Conservation (phyloP, 2,329 filamentous ascomycete species). For the Blastomyces percursus region DNA sequence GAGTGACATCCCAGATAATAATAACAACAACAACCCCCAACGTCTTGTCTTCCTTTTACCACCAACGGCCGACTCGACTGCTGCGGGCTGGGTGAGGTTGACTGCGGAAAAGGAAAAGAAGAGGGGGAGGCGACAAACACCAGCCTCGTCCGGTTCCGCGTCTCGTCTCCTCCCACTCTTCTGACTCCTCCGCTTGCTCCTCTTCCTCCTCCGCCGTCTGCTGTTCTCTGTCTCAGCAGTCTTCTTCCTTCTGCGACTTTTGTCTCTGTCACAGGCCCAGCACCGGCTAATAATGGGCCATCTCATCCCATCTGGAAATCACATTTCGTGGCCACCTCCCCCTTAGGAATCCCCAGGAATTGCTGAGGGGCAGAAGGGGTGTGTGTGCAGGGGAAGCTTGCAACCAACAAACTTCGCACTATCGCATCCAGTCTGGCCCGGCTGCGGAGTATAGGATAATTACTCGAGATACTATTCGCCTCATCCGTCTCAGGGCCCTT, state of each 20-base stretch:
- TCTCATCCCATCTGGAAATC: background rate
- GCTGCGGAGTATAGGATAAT: background rate
- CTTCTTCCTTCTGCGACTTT: background rate
- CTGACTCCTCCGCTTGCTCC: background rate
- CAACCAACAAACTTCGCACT: background rate
- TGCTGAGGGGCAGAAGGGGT: background rate
- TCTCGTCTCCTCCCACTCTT: background rate
- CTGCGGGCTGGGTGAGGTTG: background rate
- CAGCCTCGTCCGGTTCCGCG: background rate
- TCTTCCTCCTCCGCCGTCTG: too few species aligned
- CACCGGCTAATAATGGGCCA: background rate
- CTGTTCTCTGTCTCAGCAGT: too few species aligned
- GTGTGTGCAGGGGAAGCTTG: background rate
- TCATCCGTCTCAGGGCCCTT: background rate
- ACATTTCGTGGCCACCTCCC: background rate
- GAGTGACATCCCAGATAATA: background rate
- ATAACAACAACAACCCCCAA: background rate
- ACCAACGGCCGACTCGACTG: too few species aligned
- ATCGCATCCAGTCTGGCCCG: background rate
- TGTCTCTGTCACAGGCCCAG: background rate
- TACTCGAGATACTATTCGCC: background rate
- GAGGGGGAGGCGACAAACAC: background rate
- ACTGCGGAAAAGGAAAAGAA: background rate
- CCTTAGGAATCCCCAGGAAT: background rate
- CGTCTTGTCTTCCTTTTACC: background rate